phyloP scores from a whole-genome alignment of 176 grass and related monocot species.

The Chrysopogon serrulatus region DNA sequence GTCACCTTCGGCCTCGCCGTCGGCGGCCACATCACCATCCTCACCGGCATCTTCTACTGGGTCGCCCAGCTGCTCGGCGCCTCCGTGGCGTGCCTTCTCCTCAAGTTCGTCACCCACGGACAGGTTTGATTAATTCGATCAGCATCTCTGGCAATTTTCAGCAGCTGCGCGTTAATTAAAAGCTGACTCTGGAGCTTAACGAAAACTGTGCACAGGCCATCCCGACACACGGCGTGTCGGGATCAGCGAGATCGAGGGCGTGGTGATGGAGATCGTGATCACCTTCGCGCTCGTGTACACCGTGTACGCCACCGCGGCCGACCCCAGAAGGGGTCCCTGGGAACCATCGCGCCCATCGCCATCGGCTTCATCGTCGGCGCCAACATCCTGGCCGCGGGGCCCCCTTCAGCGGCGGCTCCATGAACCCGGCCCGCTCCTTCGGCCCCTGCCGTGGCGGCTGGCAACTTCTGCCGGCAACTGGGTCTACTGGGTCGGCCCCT shows the following conservation, averaged over 20 bases:
- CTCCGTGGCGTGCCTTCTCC: constrained; percentile 58
- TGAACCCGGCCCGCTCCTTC: constrained; percentile 63
- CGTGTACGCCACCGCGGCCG: constrained; percentile 71
- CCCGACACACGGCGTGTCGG: constrained; percentile 58
- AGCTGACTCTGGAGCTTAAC: too few relatives aligned
- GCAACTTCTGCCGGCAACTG: constrained; percentile 47
- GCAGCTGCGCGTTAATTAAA: too few relatives aligned
- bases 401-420: constrained; percentile 60
- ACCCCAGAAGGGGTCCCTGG: constrained; percentile 71
- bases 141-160: too few relatives aligned
- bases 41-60: constrained; percentile 82
- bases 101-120: too few relatives aligned
- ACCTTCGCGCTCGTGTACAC: constrained; percentile 83
- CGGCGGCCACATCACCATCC: constrained; percentile 82
- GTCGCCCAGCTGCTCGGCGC: constrained; percentile 73
- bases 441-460: constrained; percentile 55
- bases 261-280: constrained; percentile 75
- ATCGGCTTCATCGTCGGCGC: constrained; percentile 65
- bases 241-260: constrained; percentile 55
- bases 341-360: constrained; percentile 61
- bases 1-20: constrained; percentile 82
- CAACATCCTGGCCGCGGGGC: constrained; percentile 57
- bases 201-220: too few relatives aligned
- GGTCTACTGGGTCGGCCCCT: constrained; percentile 64
- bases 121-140: too few relatives aligned